Evolutionary conservation across 1,139 yeast genomes (phyloP), one percentile per base, ranked within the genome.

Genomic region (Torulaspora globosa): DNA sequence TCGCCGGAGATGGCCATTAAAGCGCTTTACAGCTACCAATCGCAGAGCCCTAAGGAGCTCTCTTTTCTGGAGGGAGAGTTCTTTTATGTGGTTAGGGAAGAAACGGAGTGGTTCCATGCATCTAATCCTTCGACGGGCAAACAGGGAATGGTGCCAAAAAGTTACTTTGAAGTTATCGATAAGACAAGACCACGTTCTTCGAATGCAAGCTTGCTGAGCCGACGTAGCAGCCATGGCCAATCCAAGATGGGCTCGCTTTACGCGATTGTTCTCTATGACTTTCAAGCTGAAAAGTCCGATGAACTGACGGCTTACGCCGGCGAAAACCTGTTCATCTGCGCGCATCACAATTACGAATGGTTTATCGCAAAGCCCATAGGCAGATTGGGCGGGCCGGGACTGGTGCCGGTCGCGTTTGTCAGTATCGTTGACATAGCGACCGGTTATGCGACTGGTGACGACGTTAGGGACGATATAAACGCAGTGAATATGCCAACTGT

Each of bases 341-440:
- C 98, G 2, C 97, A 90, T 67, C 95, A 92, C 61, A 92, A 88
- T 49, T 87, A 76, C 56, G 98, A 92, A 68, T 92, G 98, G 98
- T 90, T 89, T 60, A 94, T 92, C 48, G 97, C 97, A 11, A 92
- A 92, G 65, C 97, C 97, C 6, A 86, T 92, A 44, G 95, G 94
- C 52, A 74, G 97, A 44, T 73, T 92, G 41, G 98, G 98, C 12
- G 98, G 97, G 0, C 97, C 97, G 0, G 98, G 98, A 1, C 73
- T 92, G 47, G 95, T 92, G 10, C 98, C 98, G 0, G 94, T 87
- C 3, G 79, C 88, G 23, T 92, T 86, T 62, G 95, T 92, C 27
- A 86, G 87, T 60, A 78, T 92, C 39, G 80, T 92, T 35, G 96
- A 92, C 64, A 76, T 89, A 49, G 72, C 81, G 30, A 72, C 86